Conservation (phyloP, 257 asterid genomes). For the Avicennia marina region DNA sequence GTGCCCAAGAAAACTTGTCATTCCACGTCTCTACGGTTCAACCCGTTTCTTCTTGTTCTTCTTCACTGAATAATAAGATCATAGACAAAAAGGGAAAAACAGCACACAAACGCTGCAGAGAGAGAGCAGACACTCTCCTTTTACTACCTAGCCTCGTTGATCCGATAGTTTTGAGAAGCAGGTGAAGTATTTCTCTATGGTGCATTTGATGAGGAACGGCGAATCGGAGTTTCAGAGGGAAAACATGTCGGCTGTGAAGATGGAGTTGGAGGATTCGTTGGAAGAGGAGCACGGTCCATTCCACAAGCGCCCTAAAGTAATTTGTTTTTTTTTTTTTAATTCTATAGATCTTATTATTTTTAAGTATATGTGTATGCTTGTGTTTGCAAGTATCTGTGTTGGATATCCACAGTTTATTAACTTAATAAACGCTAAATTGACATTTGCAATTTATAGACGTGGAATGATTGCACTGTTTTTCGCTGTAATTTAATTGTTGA, state of each 20-base stretch:
- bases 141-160: too few species aligned
- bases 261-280: constrained; percentile 45
- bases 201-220: constrained; percentile 45
- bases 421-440: too few species aligned
- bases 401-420: constrained; percentile 3
- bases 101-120: too few species aligned
- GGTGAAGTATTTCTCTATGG: constrained; percentile 21
- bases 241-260: constrained; percentile 35
- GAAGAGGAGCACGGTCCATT: constrained; percentile 48
- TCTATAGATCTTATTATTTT: background rate
- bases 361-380: background rate
- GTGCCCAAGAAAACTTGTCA: too few species aligned
- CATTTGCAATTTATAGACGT: too few species aligned
- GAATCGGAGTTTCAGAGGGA: constrained; percentile 34
- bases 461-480: too few species aligned
- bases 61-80: too few species aligned
- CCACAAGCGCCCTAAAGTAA: constrained; percentile 44
- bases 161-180: constrained; percentile 7
- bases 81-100: too few species aligned
- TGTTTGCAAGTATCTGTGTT: background rate
- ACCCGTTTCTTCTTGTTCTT: too few species aligned
- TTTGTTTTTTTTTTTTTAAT: background rate
- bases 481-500: too few species aligned
- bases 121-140: too few species aligned
- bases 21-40: too few species aligned